Evolutionary conservation across 768 basidiomycete genomes (phyloP).

Genomic region (Panaeolus papilionaceus): DNA sequence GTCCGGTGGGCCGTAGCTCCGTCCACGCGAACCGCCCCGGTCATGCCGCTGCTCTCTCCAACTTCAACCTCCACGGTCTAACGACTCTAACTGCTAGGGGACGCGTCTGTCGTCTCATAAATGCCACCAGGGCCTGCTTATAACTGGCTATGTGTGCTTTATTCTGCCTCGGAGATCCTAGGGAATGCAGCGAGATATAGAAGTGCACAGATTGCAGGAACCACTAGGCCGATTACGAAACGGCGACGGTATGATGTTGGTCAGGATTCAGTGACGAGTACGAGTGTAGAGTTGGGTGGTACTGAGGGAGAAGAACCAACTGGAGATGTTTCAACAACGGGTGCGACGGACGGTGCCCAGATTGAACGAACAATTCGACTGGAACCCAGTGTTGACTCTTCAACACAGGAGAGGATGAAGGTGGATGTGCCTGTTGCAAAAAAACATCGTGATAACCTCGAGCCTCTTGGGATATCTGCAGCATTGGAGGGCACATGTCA

Average conservation of each 20-base stretch:
- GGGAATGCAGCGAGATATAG: constrained; percentile 67
- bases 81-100: neutral
- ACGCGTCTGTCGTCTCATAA: constrained; percentile 14
- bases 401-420: neutral
- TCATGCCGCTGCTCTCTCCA: constrained; percentile 1
- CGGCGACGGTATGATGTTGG: constrained; percentile 2
- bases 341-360: neutral
- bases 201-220: constrained; percentile 44
- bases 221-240: constrained; percentile 23
- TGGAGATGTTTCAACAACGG: neutral
- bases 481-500: neutral
- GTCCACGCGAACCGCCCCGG: constrained; percentile 9
- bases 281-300: neutral
- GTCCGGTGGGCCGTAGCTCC: neutral
- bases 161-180: constrained; percentile 64
- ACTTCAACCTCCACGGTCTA: neutral
- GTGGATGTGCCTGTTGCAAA: neutral
- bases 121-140: constrained; percentile 77
- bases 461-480: neutral
- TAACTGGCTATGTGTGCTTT: constrained; percentile 75
- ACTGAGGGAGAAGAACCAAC: neutral
- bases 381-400: neutral
- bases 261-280: neutral
- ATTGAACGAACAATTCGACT: neutral
- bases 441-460: neutral